These are phyloP conservation scores for Pichia manshurica DNA, from an alignment of 805 yeast species.

Conservation along the genomic window DNA sequence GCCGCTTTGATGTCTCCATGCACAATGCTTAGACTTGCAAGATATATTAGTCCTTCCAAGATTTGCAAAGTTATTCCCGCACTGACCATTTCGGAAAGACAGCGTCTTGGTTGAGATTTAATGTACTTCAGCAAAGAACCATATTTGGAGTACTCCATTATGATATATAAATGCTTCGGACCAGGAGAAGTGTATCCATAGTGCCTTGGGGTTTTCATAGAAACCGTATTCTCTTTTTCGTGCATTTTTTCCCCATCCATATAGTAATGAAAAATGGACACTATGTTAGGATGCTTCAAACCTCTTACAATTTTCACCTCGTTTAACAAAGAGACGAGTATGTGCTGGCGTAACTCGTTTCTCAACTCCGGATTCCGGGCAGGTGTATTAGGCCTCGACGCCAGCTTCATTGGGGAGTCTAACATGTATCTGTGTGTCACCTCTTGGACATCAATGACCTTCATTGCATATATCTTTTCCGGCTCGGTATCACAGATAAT, in stretches of 20 bases:
- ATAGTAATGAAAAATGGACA: slow-evolving; percentile 63
- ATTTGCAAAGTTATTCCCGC: slow-evolving; percentile 48
- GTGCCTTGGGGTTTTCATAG: neutral
- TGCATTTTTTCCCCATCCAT: slow-evolving; percentile 33
- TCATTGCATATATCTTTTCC: slow-evolving; percentile 22
- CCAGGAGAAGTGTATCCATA: neutral
- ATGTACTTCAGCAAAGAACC: slow-evolving; percentile 52
- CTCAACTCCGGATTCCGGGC: neutral
- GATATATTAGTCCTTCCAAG: slow-evolving; percentile 52
- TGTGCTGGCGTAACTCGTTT: slow-evolving; percentile 15
- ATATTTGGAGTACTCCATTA: slow-evolving; percentile 59
- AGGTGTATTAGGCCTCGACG: slow-evolving; percentile 1
- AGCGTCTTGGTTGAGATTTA: slow-evolving; percentile 43
- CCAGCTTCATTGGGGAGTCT: slow-evolving; percentile 9
- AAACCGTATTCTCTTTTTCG: neutral
- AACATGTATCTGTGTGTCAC: slow-evolving; percentile 2
- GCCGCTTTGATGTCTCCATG: slow-evolving; percentile 79
- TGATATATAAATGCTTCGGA: slow-evolving; percentile 43
- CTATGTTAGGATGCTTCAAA: slow-evolving; percentile 60
- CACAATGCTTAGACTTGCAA: slow-evolving; percentile 68
- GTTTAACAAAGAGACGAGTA: slow-evolving; percentile 40
- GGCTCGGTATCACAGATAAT: slow-evolving; percentile 7
- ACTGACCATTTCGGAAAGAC: slow-evolving; percentile 51
- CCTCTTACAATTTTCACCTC: slow-evolving; percentile 64
- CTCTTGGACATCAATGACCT: slow-evolving; percentile 9